phyloP scores from a whole-genome alignment of 345 rosid genomes.

The Ailanthus altissimus region DNA sequence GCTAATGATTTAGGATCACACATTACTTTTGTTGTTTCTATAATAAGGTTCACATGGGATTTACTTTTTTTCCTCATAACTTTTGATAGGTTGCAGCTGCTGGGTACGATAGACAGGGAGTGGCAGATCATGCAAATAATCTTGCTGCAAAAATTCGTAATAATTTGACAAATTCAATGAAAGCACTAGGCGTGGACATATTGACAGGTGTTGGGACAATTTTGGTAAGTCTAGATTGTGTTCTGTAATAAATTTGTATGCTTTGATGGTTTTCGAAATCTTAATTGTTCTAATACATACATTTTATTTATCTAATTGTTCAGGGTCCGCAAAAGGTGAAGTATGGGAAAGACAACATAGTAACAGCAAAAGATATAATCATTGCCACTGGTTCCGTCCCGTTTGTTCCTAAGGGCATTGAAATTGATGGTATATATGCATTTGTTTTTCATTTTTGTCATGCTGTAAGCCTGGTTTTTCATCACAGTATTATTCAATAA shows the following conservation, averaged over 20 bases:
- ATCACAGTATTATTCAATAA: background rate
- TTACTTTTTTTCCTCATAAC: slow-evolving; percentile 7
- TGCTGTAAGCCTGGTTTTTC: background rate
- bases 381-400: slow-evolving; percentile 99
- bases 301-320: slow-evolving; percentile 19
- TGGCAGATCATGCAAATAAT: slow-evolving; percentile 96
- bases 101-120: slow-evolving; percentile 92
- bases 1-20: background rate
- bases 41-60: background rate
- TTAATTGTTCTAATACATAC: slow-evolving; percentile 11
- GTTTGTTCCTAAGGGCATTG: slow-evolving; percentile 97
- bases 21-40: background rate
- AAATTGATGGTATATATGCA: slow-evolving; percentile 78
- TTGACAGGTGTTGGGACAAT: slow-evolving; percentile 83
- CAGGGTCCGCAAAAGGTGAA: slow-evolving; percentile 95
- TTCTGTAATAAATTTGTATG: slow-evolving; percentile 11
- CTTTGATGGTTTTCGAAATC: background rate
- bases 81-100: slow-evolving; percentile 79
- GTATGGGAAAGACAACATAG: slow-evolving; percentile 68
- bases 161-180: slow-evolving; percentile 91
- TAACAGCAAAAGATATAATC: slow-evolving; percentile 80
- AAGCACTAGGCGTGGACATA: slow-evolving; percentile 92
- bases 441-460: slow-evolving; percentile 7
- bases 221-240: slow-evolving; percentile 54
- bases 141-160: slow-evolving; percentile 86